These are phyloP conservation scores for Phytophthora quininea DNA, from an alignment of 352 stramenopile genomes.

Conservation along the genomic window DNA sequence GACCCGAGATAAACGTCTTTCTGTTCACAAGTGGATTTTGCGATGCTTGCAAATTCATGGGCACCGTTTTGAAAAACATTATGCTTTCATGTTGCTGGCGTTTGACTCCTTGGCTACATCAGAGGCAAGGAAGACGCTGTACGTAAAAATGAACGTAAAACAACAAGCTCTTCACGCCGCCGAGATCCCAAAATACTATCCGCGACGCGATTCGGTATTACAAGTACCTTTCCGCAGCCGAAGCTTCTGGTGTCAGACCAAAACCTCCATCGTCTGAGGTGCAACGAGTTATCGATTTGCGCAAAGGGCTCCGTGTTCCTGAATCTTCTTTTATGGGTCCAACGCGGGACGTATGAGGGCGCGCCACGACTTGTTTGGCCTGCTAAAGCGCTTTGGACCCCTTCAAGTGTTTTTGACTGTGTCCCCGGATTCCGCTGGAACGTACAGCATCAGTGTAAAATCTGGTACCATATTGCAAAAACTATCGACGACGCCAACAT, in stretches of 20 bases:
- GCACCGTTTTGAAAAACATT: slow-evolving; percentile 23
- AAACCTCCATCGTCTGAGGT: neutral
- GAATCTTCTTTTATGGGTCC: slow-evolving; percentile 22
- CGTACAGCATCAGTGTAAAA: slow-evolving; percentile 3
- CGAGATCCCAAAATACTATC: neutral
- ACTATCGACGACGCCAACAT: neutral
- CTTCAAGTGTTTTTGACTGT: slow-evolving; percentile 31
- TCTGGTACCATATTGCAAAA: neutral
- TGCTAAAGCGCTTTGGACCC: slow-evolving; percentile 21
- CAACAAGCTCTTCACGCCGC: slow-evolving; percentile 2
- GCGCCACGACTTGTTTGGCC: slow-evolving; percentile 23
- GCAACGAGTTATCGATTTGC: slow-evolving; percentile 14
- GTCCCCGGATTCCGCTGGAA: slow-evolving; percentile 24
- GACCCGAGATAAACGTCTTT: slow-evolving; percentile 2
- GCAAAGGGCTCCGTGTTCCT: slow-evolving; percentile 7
- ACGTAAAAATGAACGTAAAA: slow-evolving; percentile 21
- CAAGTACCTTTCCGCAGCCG: neutral
- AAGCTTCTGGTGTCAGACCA: neutral
- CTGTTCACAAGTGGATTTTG: slow-evolving; percentile 17
- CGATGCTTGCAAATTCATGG: slow-evolving; percentile 17
- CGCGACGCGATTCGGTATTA: slow-evolving; percentile 20
- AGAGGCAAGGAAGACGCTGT: slow-evolving; percentile 21
- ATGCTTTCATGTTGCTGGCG: slow-evolving; percentile 27
- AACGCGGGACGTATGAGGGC: slow-evolving; percentile 18
- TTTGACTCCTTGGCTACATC: slow-evolving; percentile 27